Evolutionary conservation across 306 rosid genomes (phyloP), one percentile per base, ranked within the genome.

Genomic region (Acacia acuminata): DNA sequence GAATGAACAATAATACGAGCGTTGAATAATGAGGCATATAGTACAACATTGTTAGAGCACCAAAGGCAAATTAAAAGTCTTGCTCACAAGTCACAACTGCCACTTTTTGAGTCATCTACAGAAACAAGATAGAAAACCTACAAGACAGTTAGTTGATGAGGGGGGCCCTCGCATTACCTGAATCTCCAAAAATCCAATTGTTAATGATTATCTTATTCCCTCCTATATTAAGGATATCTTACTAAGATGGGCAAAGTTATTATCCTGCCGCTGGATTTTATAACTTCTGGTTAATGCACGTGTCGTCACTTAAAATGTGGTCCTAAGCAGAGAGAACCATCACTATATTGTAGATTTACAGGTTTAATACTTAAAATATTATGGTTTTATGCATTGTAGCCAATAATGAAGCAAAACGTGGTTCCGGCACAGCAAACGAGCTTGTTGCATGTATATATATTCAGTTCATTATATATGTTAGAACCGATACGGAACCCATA

Each of bases 21-120:
- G 67, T 84, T 78, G 85, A 82, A 84, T 67, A 77, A 84, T 64
- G 77, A 3, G 19, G 61, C 81, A 83, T 45, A 74, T 36, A 78
- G 83, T 63, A 76, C 79, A 74, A 38, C 73, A 65, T 64, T 79
- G 45, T 80, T 67, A 45, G 45, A 75, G 81, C 80, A 80, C 75
- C 61, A 16, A 16, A 80, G 8, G 8, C 42, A 38, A 38, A 6
- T 38, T 0, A 38, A 50, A 70, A 25, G 72, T 75, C 67, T 78
- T 38, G 77, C 77, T 82, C 72, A 79, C 84, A 85, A 85, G 80
- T 75, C 75, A 81, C 84, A 83, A 84, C 81, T 43, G 43, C 66
- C 71, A 80, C 87, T 67, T 86, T 68, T 88, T 78, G 90, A 86
- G 88, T 86, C 88, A 88, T 91, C 91, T 78, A 58, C 71, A 76